Evolutionary conservation across 352 stramenopile species (phyloP), one percentile per base, ranked within the genome.

Genomic region (Phytophthora aleatoria): DNA sequence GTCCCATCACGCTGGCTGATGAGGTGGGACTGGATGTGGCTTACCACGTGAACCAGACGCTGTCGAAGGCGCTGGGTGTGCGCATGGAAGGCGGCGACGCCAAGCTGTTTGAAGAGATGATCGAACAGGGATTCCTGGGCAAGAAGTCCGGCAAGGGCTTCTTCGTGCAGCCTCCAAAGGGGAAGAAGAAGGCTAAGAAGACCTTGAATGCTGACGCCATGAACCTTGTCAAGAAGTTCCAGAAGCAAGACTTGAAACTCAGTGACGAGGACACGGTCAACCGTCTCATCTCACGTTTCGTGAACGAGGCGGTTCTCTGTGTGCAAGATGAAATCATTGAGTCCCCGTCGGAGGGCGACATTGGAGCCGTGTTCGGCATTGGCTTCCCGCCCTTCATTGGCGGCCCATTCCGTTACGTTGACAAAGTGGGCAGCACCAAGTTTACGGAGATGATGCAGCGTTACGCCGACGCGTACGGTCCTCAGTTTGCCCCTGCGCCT

Each of bases 301-400:
- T 99, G 48, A 99, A 99, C 76, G 97, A 99, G 74, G 97, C 97
- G 5, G 91, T 97, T 42, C 92, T 98, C 36, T 99, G 96, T 70
- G 85, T 99, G 24, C 89, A 97, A 72, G 97, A 99, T 73, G 97
- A 98, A 54, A 98, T 99, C 62, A 99, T 99, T 71, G 92, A 85
- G 50, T 97, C 96, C 50, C 96, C 97, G 5, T 94, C 93, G 8
- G 95, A 99, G 58, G 97, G 96, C 61, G 97, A 99, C 79, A 99
- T 99, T 76, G 97, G 97, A 43, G 85, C 98, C n/a, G 96, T 99
- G 16, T 99, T 99, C 76, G 97, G 97, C 65, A 99, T 98, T 60
- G 97, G 97, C 57, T 99, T 99, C 79, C 94, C 96, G 31, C 97
- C 97, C 43, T 99, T 99, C 86, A 91, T 97, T 43, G 97, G 97